Base-by-base conservation (phyloP, 805 yeast genomes). In the Myxozyma geophila region DNA sequence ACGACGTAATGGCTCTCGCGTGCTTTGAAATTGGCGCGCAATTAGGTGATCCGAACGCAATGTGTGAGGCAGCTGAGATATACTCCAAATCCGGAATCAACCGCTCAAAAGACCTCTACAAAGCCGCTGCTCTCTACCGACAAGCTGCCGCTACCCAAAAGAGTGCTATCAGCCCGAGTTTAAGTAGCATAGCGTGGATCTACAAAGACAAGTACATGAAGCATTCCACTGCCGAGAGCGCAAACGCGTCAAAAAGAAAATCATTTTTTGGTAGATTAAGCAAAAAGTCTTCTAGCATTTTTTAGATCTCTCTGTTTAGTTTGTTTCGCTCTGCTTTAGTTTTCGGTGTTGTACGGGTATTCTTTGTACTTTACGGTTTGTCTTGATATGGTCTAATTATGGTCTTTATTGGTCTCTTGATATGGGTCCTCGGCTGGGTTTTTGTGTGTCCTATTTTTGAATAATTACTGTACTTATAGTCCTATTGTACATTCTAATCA, bases 101-200 rank as follows among this genome's bases (percentile, higher is more conserved):
- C 10, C 80, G 85, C 59, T 85, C 85, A 74, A 86, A 84, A 70
- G 89, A 89, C 72, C 73, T 81, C 54, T 74, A 76, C 52, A 77
- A 82, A 70, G 90, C 93, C 2, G 89, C 92, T 1, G 84, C 86
- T 12, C 87, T 92, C 87, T 82, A 84, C 62, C 79, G 92, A 48
- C 75, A 84, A 39, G 88, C 90, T 15, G 91, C 86, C 58, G 28
- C 5, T 28, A 28, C 28, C 5, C 28, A 28, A 28, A 28, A 28
- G 28, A 28, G 5, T 5, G 28, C 28, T 28, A 28, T 5, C 5
- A 28, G 28, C 5, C 5, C 28, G 5, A 28, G 28, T 5, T 5
- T 28, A 28, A 28, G 5, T 28, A 28, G 28, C 28, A 28, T 3
- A 2, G 28, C 28, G 28, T 88, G 64, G 64, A 62, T 62, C 39